Evolutionary conservation across 1,284 basidiomycete species (phyloP).

Genomic region (Cutaneotrichosporon sp.): DNA sequence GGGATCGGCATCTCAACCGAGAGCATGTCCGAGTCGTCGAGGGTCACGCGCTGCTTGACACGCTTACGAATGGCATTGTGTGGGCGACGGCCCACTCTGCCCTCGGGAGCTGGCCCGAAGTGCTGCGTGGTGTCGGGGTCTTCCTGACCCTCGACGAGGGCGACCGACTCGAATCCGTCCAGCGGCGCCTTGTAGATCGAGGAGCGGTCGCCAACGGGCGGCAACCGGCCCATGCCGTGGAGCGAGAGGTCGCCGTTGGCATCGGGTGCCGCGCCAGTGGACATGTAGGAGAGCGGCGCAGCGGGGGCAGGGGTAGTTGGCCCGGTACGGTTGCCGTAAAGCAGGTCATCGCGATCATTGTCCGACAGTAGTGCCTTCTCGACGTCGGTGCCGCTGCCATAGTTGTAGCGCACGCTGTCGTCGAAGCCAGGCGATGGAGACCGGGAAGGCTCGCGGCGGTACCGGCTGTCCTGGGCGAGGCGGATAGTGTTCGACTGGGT

Average conservation of each 20-base stretch:
- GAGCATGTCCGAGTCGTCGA: conserved; percentile 72
- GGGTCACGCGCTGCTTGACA: conserved; percentile 54
- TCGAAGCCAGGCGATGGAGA: conserved; percentile 41
- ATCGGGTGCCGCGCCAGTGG: background rate
- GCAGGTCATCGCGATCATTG: conserved; percentile 14
- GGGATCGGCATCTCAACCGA: conserved; percentile 83
- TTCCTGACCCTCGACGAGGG: conserved; percentile 18
- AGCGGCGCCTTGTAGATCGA: conserved; percentile 21
- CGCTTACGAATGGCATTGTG: conserved; percentile 42
- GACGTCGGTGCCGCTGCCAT: conserved; percentile 23
- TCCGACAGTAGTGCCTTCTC: conserved; percentile 39
- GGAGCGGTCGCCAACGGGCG: conserved; percentile 3
- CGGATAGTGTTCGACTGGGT: conserved; percentile 37
- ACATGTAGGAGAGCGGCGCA: conserved; percentile 7
- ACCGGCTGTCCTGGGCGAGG: conserved; percentile 21
- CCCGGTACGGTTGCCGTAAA: background rate
- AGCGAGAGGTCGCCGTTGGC: conserved; percentile 24
- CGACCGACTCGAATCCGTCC: conserved; percentile 23
- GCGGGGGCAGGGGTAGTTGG: conserved; percentile 7
- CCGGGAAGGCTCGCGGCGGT: conserved; percentile 27
- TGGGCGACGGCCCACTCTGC: conserved; percentile 67
- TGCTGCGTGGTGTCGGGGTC: conserved; percentile 62
- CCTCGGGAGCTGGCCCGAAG: conserved; percentile 81
- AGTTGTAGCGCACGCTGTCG: conserved; percentile 22
- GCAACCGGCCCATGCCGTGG: conserved; percentile 2